Base-by-base conservation (phyloP, 495 filamentous ascomycete genomes). In the Chaetomium fimeti region DNA sequence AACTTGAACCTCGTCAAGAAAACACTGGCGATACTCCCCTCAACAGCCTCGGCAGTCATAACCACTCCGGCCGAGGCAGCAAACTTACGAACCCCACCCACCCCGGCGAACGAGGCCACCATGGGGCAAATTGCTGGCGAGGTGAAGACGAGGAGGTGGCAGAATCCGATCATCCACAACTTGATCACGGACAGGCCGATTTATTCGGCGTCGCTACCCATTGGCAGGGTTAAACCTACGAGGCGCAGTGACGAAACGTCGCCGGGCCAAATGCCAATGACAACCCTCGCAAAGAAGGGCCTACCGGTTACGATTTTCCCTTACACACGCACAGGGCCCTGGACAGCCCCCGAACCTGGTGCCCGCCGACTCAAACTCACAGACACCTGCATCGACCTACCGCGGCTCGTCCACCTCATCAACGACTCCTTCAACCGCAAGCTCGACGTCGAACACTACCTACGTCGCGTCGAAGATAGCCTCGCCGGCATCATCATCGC, bases 121-220 rank as follows among this genome's bases (percentile, higher is more conserved):
- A 73, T 73, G 62, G 77, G 62, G 72, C 81, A 63, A 68, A 77
- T 85, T 36, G 76, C 86, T 1, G 85, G 88, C 5, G 86, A 85
- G 53, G 89, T 92, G 2, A 84, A 85, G 52, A 92, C 91, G 0
- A 83, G 91, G 64, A 82, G 85, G 57, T 87, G 88, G 72, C 87
- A 90, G 66, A 98, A 99, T 71, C 92, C 93, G 1, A 82, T 99
- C 13, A 97, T 99, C 60, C 94, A 98, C 75, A 98, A 95, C 68
- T 88, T 98, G 9, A 84, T 99, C 20, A 99, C 94, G 18, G 93
- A 99, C 76, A 93, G 96, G 72, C 94, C 94, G 2, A 80, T 91
- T 24, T 87, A 91, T 64, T 97, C 93, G 12, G 92, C 94, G 1
- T 99, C 94, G 0, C 81, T 99, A 1, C 94, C 94, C 0, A 76